Evolutionary conservation across 2,329 filamentous ascomycete genomes (phyloP).

Genomic region (Blastomyces parvus): DNA sequence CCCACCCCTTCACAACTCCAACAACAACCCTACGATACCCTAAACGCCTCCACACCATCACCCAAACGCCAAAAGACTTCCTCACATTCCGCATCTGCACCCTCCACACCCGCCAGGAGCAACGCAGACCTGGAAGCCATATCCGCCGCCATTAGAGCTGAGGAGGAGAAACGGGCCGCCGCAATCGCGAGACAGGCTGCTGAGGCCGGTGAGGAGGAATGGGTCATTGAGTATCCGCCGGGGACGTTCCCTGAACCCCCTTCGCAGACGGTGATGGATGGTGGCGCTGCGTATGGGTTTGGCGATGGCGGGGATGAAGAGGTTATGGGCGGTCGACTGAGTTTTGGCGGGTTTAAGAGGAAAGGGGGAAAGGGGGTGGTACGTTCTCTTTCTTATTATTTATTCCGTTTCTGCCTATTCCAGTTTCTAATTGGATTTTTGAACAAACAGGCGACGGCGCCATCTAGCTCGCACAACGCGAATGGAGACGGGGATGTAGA

Average conservation of each 20-base stretch:
- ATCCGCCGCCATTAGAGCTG: slow-evolving; percentile 32
- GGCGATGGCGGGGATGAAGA: slow-evolving; percentile 20
- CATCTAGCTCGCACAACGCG: not conserved
- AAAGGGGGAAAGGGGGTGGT: slow-evolving; percentile 27
- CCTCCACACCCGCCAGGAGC: slow-evolving; percentile 19
- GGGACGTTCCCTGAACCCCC: slow-evolving; percentile 11
- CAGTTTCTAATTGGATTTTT: not conserved
- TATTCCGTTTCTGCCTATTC: not conserved
- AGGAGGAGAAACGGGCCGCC: slow-evolving; percentile 34
- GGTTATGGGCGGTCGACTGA: slow-evolving; percentile 28
- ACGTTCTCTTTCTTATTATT: not conserved
- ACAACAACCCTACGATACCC: slow-evolving; percentile 47
- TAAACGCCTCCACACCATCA: slow-evolving; percentile 23
- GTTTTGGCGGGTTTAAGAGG: slow-evolving; percentile 33
- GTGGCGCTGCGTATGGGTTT: slow-evolving; percentile 17
- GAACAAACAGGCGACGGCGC: not conserved
- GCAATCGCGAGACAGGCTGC: slow-evolving; percentile 33
- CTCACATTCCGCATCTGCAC: slow-evolving; percentile 18
- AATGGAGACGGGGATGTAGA: slow-evolving; percentile 2
- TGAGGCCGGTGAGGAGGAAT: slow-evolving; percentile 37
- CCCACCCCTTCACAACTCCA: slow-evolving; percentile 29
- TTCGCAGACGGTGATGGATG: not conserved
- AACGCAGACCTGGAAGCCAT: slow-evolving; percentile 32
- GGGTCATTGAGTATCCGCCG: slow-evolving; percentile 32
- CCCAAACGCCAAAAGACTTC: slow-evolving; percentile 32